Evolutionary conservation across 768 basidiomycete genomes (phyloP), one percentile per base, ranked within the genome.

Genomic region (Boletus pseudo-olivaceus): DNA sequence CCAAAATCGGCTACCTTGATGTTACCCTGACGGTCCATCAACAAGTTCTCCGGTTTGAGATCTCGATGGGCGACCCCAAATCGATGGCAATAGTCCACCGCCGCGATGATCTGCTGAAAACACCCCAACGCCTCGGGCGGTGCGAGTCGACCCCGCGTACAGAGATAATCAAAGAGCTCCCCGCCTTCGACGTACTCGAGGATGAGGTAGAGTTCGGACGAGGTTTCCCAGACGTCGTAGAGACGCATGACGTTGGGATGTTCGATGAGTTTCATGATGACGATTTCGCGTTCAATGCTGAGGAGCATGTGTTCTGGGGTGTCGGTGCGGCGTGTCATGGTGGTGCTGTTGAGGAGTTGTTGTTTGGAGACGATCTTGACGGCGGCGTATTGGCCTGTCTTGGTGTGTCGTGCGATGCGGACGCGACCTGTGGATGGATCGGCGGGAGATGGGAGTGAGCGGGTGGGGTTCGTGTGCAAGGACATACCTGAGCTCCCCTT

Each of bases 1-100:
- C 95, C 94, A 67, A 97, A 95, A 72, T 98, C 95, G 2, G 91
- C 93, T 33, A 98, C 85, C 68, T 96, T 98, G 81, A 98, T 86
- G 61, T 93, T 93, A 58, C 80, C 82, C 63, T 90, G 75, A 37
- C 80, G 76, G 74, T 93, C 90, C 46, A 96, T 82, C 48, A 98
- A 78, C 30, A 98, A 77, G 67, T 97, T 98, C 70, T 97, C 95
- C 2, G 91, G 93, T 66, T 98, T 96, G 48, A 98, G 77, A 72
- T 98, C 95, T 35, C 95, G 85, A 67, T 97, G 95, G 26, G 89
- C 89, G 66, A 98, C 89, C 64, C 93, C 92, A 75, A 94, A 91
- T n/a, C 85, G 82, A 71, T 96, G 93, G 56, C 92, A 95, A 68
- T 95, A 96, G 70, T 93, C 85, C 48, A 97, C 84, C 0, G 90